phyloP scores from a whole-genome alignment of 192 early-diverging fungal species.

The Mortierella alpina region DNA sequence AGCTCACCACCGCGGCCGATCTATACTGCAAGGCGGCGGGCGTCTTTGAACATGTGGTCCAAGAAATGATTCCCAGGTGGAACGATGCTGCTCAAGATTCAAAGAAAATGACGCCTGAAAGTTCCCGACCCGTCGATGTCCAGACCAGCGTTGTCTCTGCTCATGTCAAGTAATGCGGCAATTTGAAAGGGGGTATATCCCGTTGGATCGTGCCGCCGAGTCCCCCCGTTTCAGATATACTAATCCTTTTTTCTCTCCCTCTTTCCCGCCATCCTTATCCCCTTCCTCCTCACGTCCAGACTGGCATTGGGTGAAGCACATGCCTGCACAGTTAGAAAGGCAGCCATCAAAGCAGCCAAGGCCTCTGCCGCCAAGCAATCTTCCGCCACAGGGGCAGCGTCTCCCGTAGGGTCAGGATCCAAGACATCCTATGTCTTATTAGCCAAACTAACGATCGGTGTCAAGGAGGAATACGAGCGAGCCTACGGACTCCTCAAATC shows the following conservation, averaged over 20 bases:
- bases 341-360: conserved; percentile 47
- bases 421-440: conserved; percentile 62
- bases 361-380: conserved; percentile 23
- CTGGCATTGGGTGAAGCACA: conserved; percentile 67
- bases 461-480: conserved; percentile 67
- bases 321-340: conserved; percentile 66
- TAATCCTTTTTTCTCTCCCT: too few species aligned
- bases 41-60: conserved; percentile 62
- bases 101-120: conserved; percentile 13
- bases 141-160: conserved; percentile 42
- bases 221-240: too few species aligned
- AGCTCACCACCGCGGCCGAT: conserved; percentile 58
- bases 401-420: conserved; percentile 1
- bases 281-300: conserved; percentile 22
- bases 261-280: not conserved
- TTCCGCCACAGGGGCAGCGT: conserved; percentile 1
- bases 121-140: conserved; percentile 32
- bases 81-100: conserved; percentile 22
- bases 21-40: conserved; percentile 63
- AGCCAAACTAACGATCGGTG: conserved; percentile 67
- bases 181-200: not conserved
- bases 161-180: conserved; percentile 29
- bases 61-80: conserved; percentile 60
- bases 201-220: not conserved
- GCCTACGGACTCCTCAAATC: conserved; percentile 67